Evolutionary conservation across 2,329 filamentous ascomycete species (phyloP).

Genomic region (Aspergillus tanneri): DNA sequence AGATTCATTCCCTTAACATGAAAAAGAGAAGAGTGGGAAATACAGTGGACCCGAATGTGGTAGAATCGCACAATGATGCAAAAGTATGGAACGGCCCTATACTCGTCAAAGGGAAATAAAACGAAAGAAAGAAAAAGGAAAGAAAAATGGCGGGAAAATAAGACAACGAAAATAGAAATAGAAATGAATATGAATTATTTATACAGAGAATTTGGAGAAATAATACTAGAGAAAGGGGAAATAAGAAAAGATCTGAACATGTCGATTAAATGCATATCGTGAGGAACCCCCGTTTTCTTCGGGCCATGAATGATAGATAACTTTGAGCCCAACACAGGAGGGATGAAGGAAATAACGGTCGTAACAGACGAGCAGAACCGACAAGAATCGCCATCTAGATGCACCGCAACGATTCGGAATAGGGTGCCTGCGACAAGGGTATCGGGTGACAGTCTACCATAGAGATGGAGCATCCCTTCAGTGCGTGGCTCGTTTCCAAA

Average conservation of each 20-base stretch:
- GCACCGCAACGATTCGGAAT: background rate
- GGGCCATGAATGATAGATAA: background rate
- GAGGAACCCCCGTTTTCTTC: slow-evolving; percentile 1
- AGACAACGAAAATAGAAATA: background rate
- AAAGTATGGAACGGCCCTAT: no score
- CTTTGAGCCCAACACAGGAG: background rate
- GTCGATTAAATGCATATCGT: slow-evolving; percentile 13
- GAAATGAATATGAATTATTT: slow-evolving; percentile 7
- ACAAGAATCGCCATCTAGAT: background rate
- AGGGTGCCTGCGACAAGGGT: no score
- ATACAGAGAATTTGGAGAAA: slow-evolving; percentile 15
- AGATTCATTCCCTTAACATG: no score
- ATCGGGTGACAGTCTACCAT: no score
- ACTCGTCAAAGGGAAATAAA: no score
- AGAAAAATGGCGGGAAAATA: background rate
- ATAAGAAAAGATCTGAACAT: slow-evolving; percentile 1
- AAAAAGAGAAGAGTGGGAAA: no score
- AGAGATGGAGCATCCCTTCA: no score
- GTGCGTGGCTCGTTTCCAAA: slow-evolving; percentile 60
- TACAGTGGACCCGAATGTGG: no score
- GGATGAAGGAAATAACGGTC: background rate
- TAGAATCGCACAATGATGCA: no score
- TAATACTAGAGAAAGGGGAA: background rate
- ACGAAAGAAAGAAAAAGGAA: slow-evolving; percentile 4
- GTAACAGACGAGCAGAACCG: slow-evolving; percentile 1